Base-by-base conservation (phyloP, 331 rosid species). In the Quercus phellos region DNA sequence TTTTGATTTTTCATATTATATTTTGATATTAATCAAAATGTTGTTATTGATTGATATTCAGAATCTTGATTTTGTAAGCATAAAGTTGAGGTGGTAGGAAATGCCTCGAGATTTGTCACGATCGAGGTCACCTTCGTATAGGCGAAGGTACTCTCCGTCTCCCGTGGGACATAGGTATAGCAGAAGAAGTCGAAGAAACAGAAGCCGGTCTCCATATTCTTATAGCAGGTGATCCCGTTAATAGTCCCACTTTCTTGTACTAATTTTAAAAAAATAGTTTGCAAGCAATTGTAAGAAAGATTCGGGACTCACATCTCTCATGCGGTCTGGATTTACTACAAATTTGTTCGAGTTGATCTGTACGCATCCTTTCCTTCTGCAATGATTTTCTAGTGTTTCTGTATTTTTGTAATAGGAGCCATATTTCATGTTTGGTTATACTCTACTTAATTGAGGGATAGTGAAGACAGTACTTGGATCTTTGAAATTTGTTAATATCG, bases 31-130 rank as follows among this genome's bases (percentile, higher is more conserved):
- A 79, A 87, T 80, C 68, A 18, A 14, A 27, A 51, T 11, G 29
- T 13, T 32, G 24, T 13, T 30, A 5, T 34, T 72, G 61, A 38
- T 24, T 27, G 76, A 26, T 29, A 21, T 53, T 70, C 19, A 71
- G 32, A 38, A 38, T 51, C 29, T 18, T n/a, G 14, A 46, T 35
- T 13, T 68, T 54, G 4, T 51, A 29, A 51, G 75, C 32, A 10
- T 76, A 35, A 79, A 68, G 80, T 64, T 76, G 81, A 72, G 87
- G 81, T 32, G 29, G 68, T 74, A 61, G 78, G 82, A 89, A 85
- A 95, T 95, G 98, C 94, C 99, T 75, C 84, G 96, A 78, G 94
- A 93, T 83, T 84, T 95, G 83, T 88, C 98, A n/a, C 92, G 90
- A 55, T 92, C 97, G 50, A 89, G 96, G 29, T 93, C 99, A 18